Percentiles rank a stretch among this genome's conserved stretches.
Conservation (phyloP, 768 basidiomycete genomes). For the Lentinula raphanica region DNA sequence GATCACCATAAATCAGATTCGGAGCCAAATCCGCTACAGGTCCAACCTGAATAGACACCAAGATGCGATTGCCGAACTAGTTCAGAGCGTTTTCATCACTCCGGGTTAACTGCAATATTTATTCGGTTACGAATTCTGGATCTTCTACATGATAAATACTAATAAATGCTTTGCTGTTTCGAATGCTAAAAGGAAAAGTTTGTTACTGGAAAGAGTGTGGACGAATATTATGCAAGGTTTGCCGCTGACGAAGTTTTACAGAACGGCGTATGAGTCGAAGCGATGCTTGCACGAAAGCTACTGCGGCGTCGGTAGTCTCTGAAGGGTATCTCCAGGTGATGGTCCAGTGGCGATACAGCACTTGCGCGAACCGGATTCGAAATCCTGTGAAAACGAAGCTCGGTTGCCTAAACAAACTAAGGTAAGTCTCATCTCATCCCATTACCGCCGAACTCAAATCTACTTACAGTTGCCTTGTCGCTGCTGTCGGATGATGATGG, state of each 20-base stretch:
- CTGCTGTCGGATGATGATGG: background rate
- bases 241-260: no score
- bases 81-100: background rate
- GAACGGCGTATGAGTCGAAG: no score
- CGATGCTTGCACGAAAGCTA: background rate
- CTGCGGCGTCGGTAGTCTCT: no score
- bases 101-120: no score
- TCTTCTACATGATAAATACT: background rate
- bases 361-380: background rate
- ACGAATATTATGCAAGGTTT: no score
- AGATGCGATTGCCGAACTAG: constrained; percentile 2
- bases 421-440: background rate
- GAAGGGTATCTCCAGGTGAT: background rate
- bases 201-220: no score
- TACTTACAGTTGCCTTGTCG: background rate
- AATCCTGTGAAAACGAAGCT: background rate
- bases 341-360: background rate
- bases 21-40: constrained; percentile 6
- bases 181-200: no score
- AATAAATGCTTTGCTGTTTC: background rate
- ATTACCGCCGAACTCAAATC: no score
- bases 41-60: constrained; percentile 7
- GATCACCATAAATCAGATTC: background rate
- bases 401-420: background rate
- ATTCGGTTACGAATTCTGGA: no score